phyloP scores from a whole-genome alignment of 2,329 filamentous ascomycete species.

The Fusarium falciforme region DNA sequence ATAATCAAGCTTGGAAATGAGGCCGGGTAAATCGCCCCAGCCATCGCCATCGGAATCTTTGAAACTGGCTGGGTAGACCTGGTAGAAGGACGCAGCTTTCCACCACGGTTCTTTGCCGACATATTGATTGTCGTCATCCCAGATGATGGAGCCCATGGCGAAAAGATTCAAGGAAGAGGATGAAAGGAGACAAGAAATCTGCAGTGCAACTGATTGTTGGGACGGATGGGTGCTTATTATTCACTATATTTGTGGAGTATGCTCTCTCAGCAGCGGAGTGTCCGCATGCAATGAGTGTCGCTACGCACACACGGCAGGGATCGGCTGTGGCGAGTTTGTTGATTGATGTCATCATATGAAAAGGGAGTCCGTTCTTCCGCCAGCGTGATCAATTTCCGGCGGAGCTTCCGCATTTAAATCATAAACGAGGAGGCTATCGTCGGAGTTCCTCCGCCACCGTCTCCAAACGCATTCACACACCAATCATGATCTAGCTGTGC shows the following conservation, averaged over 20 bases:
- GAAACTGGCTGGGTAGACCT: constrained; percentile 53
- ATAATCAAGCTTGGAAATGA: constrained; percentile 44
- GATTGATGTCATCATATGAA: background rate
- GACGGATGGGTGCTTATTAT: background rate
- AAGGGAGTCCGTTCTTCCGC: background rate
- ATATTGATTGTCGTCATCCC: constrained; percentile 46
- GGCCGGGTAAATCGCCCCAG: constrained; percentile 37
- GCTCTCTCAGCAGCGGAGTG: background rate
- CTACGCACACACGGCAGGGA: background rate
- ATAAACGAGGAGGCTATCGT: background rate
- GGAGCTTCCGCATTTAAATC: constrained; percentile 15
- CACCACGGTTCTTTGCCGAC: constrained; percentile 49
- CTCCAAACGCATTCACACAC: background rate
- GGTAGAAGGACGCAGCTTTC: constrained; percentile 57
- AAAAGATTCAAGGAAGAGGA: background rate
- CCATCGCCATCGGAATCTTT: constrained; percentile 38
- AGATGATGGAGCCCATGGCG: constrained; percentile 49
- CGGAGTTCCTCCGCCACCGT: constrained; percentile 17
- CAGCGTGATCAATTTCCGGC: constrained; percentile 2
- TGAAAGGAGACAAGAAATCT: background rate
- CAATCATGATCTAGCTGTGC: background rate
- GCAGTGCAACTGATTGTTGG: too few relatives aligned
- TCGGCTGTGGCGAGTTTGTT: constrained; percentile 1
- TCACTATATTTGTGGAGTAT: background rate
- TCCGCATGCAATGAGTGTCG: background rate